These are phyloP conservation scores for Debaryomyces sp. DNA, from an alignment of 1,139 yeast species.

Conservation along the genomic window DNA sequence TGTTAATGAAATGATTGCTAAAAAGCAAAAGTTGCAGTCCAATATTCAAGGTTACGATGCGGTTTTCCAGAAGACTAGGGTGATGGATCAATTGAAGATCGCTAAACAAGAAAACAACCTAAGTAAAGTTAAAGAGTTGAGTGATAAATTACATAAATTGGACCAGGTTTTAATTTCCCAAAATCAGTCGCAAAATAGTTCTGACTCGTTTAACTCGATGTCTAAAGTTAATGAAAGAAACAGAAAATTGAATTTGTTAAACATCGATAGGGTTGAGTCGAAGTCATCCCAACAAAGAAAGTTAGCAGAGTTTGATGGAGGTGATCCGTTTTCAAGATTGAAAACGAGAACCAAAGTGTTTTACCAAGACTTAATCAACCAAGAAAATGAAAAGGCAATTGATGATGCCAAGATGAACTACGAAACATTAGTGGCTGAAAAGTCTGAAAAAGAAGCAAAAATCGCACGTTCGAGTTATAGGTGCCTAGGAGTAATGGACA, in stretches of 20 bases:
- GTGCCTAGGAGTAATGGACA: slow-evolving; percentile 48
- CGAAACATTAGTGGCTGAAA: slow-evolving; percentile 38
- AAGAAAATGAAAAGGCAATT: slow-evolving; percentile 49
- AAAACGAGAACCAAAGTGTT: slow-evolving; percentile 85
- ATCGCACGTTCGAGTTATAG: slow-evolving; percentile 48
- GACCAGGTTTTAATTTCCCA: slow-evolving; percentile 34
- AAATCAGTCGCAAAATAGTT: slow-evolving; percentile 23
- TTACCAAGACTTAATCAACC: slow-evolving; percentile 54
- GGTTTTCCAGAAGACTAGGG: slow-evolving; percentile 72
- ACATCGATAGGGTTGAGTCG: slow-evolving; percentile 79
- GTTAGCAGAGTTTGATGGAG: slow-evolving; percentile 47
- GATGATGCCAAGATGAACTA: slow-evolving; percentile 42
- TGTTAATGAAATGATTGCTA: slow-evolving; percentile 75
- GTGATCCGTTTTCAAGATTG: slow-evolving; percentile 89
- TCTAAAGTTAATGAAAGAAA: slow-evolving; percentile 78
- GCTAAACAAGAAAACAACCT: slow-evolving; percentile 69
- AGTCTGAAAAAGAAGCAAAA: slow-evolving; percentile 39
- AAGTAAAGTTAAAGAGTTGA: slow-evolving; percentile 54
- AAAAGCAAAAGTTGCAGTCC: slow-evolving; percentile 63
- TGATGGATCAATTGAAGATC: slow-evolving; percentile 74
- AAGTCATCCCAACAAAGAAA: slow-evolving; percentile 61
- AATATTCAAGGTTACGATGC: slow-evolving; percentile 66
- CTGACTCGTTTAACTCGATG: slow-evolving; percentile 40
- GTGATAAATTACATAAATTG: slow-evolving; percentile 50
- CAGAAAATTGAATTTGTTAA: slow-evolving; percentile 75